phyloP scores from a whole-genome alignment of 352 stramenopile genomes.

The Phytophthora sojae region DNA sequence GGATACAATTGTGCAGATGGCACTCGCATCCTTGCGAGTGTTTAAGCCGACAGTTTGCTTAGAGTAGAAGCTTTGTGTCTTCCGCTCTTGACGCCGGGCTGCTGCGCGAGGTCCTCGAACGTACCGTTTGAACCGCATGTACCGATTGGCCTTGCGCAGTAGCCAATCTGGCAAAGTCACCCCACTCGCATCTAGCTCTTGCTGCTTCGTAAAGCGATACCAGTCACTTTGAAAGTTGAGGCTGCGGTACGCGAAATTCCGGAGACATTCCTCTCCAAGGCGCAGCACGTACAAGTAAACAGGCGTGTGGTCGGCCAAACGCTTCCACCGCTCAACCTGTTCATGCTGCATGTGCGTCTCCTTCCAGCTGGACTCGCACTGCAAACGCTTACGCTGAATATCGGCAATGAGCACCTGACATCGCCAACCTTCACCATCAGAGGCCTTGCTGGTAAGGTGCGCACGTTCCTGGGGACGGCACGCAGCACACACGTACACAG shows the following conservation, averaged over 20 bases:
- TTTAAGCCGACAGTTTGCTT: slow-evolving; percentile 65
- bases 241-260: slow-evolving; percentile 77
- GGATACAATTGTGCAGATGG: slow-evolving; percentile 76
- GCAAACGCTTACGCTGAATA: slow-evolving; percentile 72
- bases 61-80: slow-evolving; percentile 82
- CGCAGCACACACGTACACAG: slow-evolving; percentile 74
- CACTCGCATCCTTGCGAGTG: slow-evolving; percentile 61
- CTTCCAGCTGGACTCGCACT: slow-evolving; percentile 74
- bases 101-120: slow-evolving; percentile 71
- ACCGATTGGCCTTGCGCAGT: slow-evolving; percentile 80
- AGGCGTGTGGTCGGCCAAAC: slow-evolving; percentile 74
- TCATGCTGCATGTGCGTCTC: slow-evolving; percentile 65
- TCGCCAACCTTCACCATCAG: slow-evolving; percentile 58
- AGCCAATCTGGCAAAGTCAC: slow-evolving; percentile 66
- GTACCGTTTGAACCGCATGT: slow-evolving; percentile 89
- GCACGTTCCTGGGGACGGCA: slow-evolving; percentile 71
- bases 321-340: slow-evolving; percentile 71
- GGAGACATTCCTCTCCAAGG: slow-evolving; percentile 86
- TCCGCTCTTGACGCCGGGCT: slow-evolving; percentile 60
- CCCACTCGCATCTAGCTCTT: slow-evolving; percentile 47
- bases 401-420: slow-evolving; percentile 75
- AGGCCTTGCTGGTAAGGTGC: slow-evolving; percentile 43
- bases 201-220: slow-evolving; percentile 57
- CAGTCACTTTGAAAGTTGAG: slow-evolving; percentile 82
- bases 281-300: slow-evolving; percentile 87